Evolutionary conservation across 805 yeast species (phyloP), one percentile per base, ranked within the genome.

Genomic region (Starmerella kuoi): DNA sequence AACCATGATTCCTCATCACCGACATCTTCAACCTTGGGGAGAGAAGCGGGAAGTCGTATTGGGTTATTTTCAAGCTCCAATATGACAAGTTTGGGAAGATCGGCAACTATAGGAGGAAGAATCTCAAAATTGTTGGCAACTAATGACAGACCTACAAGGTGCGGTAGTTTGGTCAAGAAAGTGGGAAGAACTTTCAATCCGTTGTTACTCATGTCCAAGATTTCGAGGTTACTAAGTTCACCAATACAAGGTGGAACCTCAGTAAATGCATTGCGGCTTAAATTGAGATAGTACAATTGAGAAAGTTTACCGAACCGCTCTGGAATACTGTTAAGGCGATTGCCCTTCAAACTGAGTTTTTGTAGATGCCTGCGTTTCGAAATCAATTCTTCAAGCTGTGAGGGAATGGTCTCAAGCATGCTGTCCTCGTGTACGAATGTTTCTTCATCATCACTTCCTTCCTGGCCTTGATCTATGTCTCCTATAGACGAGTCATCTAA

Each of bases 51-150:
- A 27, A 66, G 49, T 5, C 71, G 63, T 26, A 73, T 62, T 0
- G 86, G 85, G 50, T 82, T 81, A 27, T 69, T 72, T 11, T 72
- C 74, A 3, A 78, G 60, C 49, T 78, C 84, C 19, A 81, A 61
- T 32, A 77, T 69, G 44, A 70, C 68, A 28, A 82, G 63, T 42
- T 65, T 68, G 2, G 64, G 60, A 47, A 81, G 56, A 31, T 71
- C 73, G 1, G 72, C 67, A 8, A 82, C 55, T 5, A 63, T 59
- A 1, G 73, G 69, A 1, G 79, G 76, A 23, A 81, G 60, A 32
- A 67, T 69, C 46, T 71, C 66, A 46, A 82, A 65, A 25, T 61
- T 61, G 58, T 82, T 82, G 43, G 71, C 68, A 48, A 73, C 73
- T 38, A 82, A 60, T 17, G 79, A 74, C n/a, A 82, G 59, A 2